phyloP scores from a whole-genome alignment of 1,139 yeast species.

The Debaryomycetaceae sp. region DNA sequence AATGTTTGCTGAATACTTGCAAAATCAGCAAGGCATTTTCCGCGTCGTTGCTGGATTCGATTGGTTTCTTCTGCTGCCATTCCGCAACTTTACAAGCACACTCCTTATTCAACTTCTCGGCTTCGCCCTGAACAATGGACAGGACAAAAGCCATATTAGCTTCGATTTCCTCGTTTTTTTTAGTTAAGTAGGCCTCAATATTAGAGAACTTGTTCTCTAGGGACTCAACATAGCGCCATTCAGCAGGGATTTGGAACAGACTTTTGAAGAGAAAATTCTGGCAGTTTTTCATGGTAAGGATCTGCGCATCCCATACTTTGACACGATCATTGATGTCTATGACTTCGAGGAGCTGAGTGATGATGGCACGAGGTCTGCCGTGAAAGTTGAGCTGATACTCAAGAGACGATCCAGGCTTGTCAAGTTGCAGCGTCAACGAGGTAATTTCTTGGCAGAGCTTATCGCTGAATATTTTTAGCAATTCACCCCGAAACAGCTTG shows the following conservation, averaged over 20 bases:
- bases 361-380: background rate
- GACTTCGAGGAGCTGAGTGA: background rate
- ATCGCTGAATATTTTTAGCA: constrained; percentile 34
- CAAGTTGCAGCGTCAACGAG: constrained; percentile 5
- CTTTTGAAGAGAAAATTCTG: constrained; percentile 35
- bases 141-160: constrained; percentile 32
- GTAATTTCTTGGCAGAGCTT: constrained; percentile 12
- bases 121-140: constrained; percentile 32
- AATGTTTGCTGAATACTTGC: background rate
- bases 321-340: background rate
- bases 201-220: constrained; percentile 40
- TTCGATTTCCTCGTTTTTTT: constrained; percentile 28
- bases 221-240: constrained; percentile 60
- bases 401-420: background rate
- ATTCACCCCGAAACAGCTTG: constrained; percentile 45
- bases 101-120: constrained; percentile 25
- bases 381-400: background rate
- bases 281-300: constrained; percentile 21
- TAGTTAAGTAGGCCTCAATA: constrained; percentile 29
- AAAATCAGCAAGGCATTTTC: background rate
- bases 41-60: constrained; percentile 4
- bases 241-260: constrained; percentile 37
- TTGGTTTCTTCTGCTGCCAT: constrained; percentile 46
- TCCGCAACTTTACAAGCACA: constrained; percentile 14
- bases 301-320: constrained; percentile 15